Conservation (phyloP, 225 moss, liverwort and hornwort species). For the Climacium dendroides region DNA sequence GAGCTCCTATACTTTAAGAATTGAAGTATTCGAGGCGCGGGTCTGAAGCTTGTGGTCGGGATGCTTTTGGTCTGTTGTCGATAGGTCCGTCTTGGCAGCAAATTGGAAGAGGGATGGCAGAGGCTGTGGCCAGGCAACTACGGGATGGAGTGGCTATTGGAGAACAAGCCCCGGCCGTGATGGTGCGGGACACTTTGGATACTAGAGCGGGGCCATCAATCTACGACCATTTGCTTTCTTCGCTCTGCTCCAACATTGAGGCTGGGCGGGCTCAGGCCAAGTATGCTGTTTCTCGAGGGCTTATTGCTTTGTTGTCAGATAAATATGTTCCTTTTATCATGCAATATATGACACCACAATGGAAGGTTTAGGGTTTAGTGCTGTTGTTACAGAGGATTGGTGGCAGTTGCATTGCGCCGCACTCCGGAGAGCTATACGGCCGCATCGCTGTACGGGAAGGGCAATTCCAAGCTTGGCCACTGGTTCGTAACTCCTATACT, state of each 20-base stretch:
- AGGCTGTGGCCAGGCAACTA: conserved; percentile 60
- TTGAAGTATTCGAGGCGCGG: neutral
- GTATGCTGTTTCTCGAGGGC: conserved; percentile 7
- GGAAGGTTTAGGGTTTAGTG: neutral
- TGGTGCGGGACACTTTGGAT: conserved; percentile 65
- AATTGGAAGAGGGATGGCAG: conserved; percentile 45
- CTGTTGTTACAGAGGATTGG: conserved; percentile 35
- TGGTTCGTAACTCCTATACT: conserved; percentile 20
- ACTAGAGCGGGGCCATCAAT: conserved; percentile 46
- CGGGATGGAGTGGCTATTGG: conserved; percentile 71
- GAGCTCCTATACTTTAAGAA: neutral
- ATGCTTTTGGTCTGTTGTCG: neutral
- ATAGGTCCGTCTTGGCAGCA: neutral
- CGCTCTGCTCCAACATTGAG: conserved; percentile 47
- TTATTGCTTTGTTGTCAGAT: neutral
- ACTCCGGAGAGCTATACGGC: conserved; percentile 43
- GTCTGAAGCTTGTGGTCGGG: neutral
- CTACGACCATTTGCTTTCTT: conserved; percentile 41
- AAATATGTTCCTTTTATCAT: neutral
- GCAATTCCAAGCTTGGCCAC: conserved; percentile 7
- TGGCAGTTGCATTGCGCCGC: conserved; percentile 37
- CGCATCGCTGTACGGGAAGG: neutral
- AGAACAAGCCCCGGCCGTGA: conserved; percentile 75
- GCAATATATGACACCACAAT: neutral
- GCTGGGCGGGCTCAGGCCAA: conserved; percentile 60